phyloP scores from a whole-genome alignment of 192 early-diverging fungal genomes.

The Lobosporangium transversale region DNA sequence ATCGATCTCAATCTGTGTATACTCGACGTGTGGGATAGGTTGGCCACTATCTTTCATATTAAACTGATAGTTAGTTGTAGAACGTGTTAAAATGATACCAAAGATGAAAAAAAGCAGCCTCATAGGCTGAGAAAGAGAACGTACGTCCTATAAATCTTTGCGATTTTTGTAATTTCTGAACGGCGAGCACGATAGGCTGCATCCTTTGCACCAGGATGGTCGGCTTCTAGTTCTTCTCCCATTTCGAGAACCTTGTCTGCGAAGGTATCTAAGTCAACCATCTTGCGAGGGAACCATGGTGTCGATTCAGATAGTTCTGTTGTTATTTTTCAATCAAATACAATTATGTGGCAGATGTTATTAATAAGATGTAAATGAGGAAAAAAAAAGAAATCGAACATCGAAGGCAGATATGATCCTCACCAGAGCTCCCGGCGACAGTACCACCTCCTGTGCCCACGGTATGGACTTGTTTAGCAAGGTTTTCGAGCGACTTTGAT shows the following conservation, averaged over 20 bases:
- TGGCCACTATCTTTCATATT: constrained; percentile 61
- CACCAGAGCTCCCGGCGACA: constrained; percentile 25
- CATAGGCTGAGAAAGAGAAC: not conserved
- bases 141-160: constrained; percentile 70
- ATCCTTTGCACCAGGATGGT: constrained; percentile 95
- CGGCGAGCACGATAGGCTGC: constrained; percentile 85
- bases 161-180: constrained; percentile 84
- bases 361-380: too few relatives aligned
- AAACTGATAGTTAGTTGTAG: not conserved
- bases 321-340: too few relatives aligned
- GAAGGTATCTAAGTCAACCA: constrained; percentile 90
- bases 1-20: constrained; percentile 79
- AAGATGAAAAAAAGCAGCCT: not conserved
- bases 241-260: constrained; percentile 91
- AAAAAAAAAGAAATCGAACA: too few relatives aligned
- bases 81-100: too few relatives aligned
- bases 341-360: too few relatives aligned
- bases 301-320: constrained; percentile 52
- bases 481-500: constrained; percentile 65
- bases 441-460: constrained; percentile 63
- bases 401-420: too few relatives aligned
- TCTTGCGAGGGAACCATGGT: constrained; percentile 96
- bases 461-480: constrained; percentile 76
- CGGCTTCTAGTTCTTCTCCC: constrained; percentile 85
- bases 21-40: constrained; percentile 81